Conservation (phyloP, 139 green algal genomes). For the Zygnema circumcarinatum region DNA sequence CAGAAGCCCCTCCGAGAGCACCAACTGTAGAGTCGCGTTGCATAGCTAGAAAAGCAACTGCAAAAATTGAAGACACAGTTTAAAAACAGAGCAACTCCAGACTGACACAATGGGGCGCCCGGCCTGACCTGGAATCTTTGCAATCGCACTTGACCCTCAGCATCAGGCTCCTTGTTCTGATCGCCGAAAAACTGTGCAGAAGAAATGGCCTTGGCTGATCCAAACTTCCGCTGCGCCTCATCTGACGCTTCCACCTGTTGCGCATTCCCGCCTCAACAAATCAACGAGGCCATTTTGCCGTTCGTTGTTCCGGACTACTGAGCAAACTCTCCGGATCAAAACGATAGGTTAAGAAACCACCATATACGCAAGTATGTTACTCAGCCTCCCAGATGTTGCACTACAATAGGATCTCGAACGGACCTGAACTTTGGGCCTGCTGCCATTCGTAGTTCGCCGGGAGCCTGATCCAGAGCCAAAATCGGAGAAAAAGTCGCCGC, state of each 20-base stretch:
- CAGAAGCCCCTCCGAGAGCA: too few species aligned
- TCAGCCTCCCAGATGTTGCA: too few species aligned
- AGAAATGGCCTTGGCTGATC: constrained; percentile 90
- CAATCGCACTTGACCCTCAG: constrained; percentile 40
- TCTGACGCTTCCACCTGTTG: constrained; percentile 39
- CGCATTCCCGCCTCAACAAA: background rate
- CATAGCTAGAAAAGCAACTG: too few species aligned
- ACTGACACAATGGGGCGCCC: background rate
- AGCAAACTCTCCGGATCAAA: too few species aligned
- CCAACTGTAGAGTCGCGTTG: too few species aligned
- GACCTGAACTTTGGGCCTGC: constrained; percentile 47
- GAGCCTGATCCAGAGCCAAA: constrained; percentile 43
- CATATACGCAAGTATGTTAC: too few species aligned
- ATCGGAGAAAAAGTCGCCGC: constrained; percentile 56
- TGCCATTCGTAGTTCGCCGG: constrained; percentile 26
- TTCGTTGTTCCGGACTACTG: too few species aligned
- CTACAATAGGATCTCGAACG: too few species aligned
- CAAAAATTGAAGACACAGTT: too few species aligned
- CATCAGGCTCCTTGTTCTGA: constrained; percentile 39
- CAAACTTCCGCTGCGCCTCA: constrained; percentile 78
- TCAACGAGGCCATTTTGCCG: too few species aligned
- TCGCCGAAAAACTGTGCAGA: constrained; percentile 55
- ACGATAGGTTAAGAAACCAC: too few species aligned
- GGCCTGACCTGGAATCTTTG: constrained; percentile 39
- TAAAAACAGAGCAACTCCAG: background rate